Base-by-base conservation (phyloP, 805 yeast species). In the Hagleromyces aurorensis region DNA sequence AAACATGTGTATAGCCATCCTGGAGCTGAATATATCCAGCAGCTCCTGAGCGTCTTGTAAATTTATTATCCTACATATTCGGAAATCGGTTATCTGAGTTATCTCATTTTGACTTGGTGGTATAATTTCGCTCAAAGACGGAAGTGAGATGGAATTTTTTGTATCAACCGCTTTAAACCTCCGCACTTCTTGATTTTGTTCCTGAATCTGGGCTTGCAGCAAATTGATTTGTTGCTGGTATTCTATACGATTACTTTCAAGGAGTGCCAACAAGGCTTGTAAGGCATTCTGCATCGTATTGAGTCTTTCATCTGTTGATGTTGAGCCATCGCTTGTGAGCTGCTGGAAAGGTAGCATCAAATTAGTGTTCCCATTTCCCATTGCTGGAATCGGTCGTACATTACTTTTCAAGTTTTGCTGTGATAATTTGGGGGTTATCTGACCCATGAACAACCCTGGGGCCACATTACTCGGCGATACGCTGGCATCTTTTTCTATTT, bases 1-100 rank as follows among this genome's bases (percentile, higher is more conserved):
- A 59, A 75, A 76, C 25, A 78, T 54, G 42, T 76, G 82, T 7
- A 76, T 75, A 1, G 78, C 61, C 18, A 78, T 71, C 32, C 74
- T 65, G 1, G 61, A 50, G 38, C 72, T 68, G 44, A 78, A 78
- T 33, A 61, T 70, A 9, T 49, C 41, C 37, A 75, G 71, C 10
- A 76, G 54, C 18, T 63, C 69, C n/a, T 51, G 47, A 1, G 57
- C 57, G 15, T 69, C 62, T 1, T 45, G 50, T 19, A 55, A 44
- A 2, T 62, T 35, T 2, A 70, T 34, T n/a, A 57, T 48, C 19
- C 29, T 21, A 14, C 10, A 16, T 19, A 12, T 24, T 19, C 37
- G 33, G 13, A 33, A 33, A 21, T 33, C 37, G 4, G 23, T 25
- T 3, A 21, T 15, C 17, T 27, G 30, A n/a, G n/a, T n/a, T n/a